Percentiles rank a stretch among this genome's conserved stretches.
These are phyloP conservation scores for Globisporangium cederbergense DNA, from an alignment of 352 stramenopile species.

Conservation along the genomic window DNA sequence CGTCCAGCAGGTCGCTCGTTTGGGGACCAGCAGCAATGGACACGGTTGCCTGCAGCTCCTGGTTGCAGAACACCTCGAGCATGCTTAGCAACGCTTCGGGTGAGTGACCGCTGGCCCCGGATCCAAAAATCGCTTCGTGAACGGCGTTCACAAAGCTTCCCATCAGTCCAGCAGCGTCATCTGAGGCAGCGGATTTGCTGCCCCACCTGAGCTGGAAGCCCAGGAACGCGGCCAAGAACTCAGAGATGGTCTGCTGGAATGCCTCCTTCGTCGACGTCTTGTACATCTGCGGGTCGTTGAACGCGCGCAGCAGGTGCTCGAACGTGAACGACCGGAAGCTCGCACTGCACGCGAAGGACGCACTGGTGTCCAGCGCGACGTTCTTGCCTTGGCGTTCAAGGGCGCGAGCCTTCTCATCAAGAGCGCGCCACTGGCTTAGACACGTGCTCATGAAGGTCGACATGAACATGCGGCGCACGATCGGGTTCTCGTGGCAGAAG, in stretches of 20 bases:
- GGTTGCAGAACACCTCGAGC: conserved; percentile 52
- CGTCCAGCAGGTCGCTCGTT: conserved; percentile 23
- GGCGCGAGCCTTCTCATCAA: background rate
- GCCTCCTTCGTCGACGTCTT: conserved; percentile 45
- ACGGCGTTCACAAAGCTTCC: conserved; percentile 32
- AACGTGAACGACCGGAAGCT: conserved; percentile 62
- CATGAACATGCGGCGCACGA: conserved; percentile 72
- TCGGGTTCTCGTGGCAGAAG: conserved; percentile 73
- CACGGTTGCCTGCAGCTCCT: conserved; percentile 18
- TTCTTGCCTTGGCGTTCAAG: background rate
- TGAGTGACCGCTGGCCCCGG: conserved; percentile 46
- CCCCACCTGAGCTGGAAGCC: conserved; percentile 23
- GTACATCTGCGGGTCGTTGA: conserved; percentile 76
- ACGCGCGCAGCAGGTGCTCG: conserved; percentile 38
- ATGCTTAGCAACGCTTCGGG: conserved; percentile 71
- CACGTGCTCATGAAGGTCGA: conserved; percentile 61
- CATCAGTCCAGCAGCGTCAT: conserved; percentile 12
- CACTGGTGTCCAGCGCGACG: conserved; percentile 12
- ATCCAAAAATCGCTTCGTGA: conserved; percentile 51
- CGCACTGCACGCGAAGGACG: conserved; percentile 37
- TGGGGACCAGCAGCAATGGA: background rate
- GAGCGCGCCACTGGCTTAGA: conserved; percentile 21
- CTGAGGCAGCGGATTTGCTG: background rate
- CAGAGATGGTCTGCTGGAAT: conserved; percentile 32
- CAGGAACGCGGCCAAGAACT: conserved; percentile 40